Evolutionary conservation across 176 grass and related monocot species (phyloP), one percentile per base, ranked within the genome.

Genomic region (Canna indica): DNA sequence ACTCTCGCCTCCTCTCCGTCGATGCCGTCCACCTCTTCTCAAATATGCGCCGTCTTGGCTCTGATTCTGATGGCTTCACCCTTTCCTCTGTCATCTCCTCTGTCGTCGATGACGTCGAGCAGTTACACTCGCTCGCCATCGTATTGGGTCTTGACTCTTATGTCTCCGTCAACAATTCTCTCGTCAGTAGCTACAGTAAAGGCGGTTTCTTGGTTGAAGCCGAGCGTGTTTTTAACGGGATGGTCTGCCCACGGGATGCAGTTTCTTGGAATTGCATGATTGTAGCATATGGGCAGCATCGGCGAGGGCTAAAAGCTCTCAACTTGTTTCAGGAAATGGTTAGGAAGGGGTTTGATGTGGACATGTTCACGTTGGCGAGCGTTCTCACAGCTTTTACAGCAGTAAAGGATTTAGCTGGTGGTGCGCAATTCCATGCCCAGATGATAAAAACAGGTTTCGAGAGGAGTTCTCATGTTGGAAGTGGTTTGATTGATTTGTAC

Each of bases 211-310:
- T 84, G 65, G 16, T 54, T 25, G 56, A 56, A 30, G 71, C 81
- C 4, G 65, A 84, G 67, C 36, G 14, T 44, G 44, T 84, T 8
- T 84, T 84, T 10, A 2, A 59, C 14, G 71, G 52, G 16, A 84
- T 75, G 62, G 26, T 12, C 20, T 48, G 17, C 18, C 16, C 6
- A 1, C 45, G 71, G 12, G 77, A 75, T 52, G 71, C 67, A 38
- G 81, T 84, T 50, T 75, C 76, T 9, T 84, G 81, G 81, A 84
- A 84, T 50, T 84, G 81, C 56, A 84, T 84, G 71, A 84, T 84
- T 22, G 76, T 73, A 4, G 81, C 73, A 27, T 84, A 69, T 18
- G 81, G 81, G 35, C 81, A 79, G 12, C 76, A 79, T 28, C 53
- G 71, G 36, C 52, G 71, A 34, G 81, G 76, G 29, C 20, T 33